Evolutionary conservation across 768 basidiomycete species (phyloP), one percentile per base, ranked within the genome.

Genomic region (Leccinum rimulosum): DNA sequence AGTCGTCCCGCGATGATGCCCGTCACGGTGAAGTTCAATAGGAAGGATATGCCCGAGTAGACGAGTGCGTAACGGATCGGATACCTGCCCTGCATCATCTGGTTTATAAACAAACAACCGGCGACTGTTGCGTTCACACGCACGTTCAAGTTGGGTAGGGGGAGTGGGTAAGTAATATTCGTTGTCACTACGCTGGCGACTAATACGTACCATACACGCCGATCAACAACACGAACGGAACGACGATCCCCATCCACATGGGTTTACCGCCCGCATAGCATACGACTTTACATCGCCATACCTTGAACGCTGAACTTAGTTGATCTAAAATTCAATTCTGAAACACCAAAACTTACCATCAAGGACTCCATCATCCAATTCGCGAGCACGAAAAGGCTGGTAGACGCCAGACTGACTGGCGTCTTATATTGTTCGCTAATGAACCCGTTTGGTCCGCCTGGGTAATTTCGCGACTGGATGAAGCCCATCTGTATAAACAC

Each of bases 361-460:
- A 67, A 49, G 1, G 60, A 52, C 30, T 67, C 66, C 56, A 68
- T 67, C 66, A 67, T 62, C 66, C 66, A 67, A 27, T 59, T 65
- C 3, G 60, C 60, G 8, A 62, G 25, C 17, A 68, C n/a, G n/a
- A 65, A 68, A 33, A 67, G 19, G 22, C 14, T 22, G 12, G 54
- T 43, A n/a, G 63, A 57, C 25, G 31, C 58, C 14, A 62, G 9
- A 33, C 17, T 14, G 7, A 62, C 10, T 22, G 66, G 54, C 4
- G 33, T 49, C 11, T 30, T 4, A 28, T 33, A 60, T 6, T 17
- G 48, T 0, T 8, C 0, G 8, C 55, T 56, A 40, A 67, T 49
- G 30, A 48, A 67, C 1, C 0, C 30, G 6, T 56, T 68, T 11
- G 66, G 63, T 27, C 66, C 66, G 5, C 66, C 66, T 1, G 63